These are phyloP conservation scores for Colletotrichum plurivorum DNA, from an alignment of 2,329 filamentous ascomycete genomes.

Conservation along the genomic window DNA sequence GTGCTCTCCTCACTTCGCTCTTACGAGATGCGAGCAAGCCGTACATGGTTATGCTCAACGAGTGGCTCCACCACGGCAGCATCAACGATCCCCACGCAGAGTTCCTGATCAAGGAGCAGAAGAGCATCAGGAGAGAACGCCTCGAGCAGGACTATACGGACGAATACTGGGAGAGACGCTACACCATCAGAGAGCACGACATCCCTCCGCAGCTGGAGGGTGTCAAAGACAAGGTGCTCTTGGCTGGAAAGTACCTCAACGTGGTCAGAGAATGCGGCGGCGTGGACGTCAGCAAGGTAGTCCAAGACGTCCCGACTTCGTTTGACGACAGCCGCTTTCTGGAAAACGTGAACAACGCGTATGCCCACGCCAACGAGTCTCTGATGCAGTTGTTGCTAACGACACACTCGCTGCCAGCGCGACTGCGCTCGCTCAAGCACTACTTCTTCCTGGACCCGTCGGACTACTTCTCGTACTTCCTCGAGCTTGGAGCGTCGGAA, in stretches of 20 bases:
- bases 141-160: slow-evolving; percentile 98
- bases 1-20: slow-evolving; percentile 84
- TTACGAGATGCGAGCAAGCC: slow-evolving; percentile 90
- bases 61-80: slow-evolving; percentile 96
- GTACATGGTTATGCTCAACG: slow-evolving; percentile 98
- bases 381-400: slow-evolving; percentile 92
- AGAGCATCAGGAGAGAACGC: slow-evolving; percentile 91
- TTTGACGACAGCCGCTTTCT: slow-evolving; percentile 94
- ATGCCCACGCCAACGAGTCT: slow-evolving; percentile 95
- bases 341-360: slow-evolving; percentile 95
- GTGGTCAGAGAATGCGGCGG: slow-evolving; percentile 97
- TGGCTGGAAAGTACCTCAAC: slow-evolving; percentile 98
- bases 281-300: slow-evolving; percentile 91
- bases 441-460: slow-evolving; percentile 99
- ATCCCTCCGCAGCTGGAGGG: slow-evolving; percentile 92
- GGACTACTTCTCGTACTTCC: slow-evolving; percentile 98
- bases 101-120: slow-evolving; percentile 95
- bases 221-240: slow-evolving; percentile 92
- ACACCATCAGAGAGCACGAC: slow-evolving; percentile 92
- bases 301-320: slow-evolving; percentile 88
- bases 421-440: slow-evolving; percentile 93
- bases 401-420: slow-evolving; percentile 89
- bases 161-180: slow-evolving; percentile 98
- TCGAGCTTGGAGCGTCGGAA: slow-evolving; percentile 91
- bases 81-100: slow-evolving; percentile 96